Evolutionary conservation across 352 stramenopile species (phyloP).

Genomic region (Globisporangium cederbergense): DNA sequence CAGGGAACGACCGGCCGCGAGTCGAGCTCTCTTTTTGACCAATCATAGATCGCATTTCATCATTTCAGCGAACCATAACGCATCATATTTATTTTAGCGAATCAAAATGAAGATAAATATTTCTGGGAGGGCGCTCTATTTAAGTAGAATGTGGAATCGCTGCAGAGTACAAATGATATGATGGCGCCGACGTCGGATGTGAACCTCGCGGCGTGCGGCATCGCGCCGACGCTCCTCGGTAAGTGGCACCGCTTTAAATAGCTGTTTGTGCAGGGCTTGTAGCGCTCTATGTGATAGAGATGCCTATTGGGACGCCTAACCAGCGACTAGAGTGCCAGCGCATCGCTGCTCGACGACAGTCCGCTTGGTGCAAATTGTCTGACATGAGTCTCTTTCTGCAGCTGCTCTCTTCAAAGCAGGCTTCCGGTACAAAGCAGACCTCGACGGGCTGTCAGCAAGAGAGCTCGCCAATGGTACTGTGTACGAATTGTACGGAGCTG

Average conservation of each 20-base stretch:
- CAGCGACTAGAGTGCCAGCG: background rate
- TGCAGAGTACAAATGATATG: constrained; percentile 12
- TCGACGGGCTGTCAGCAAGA: constrained; percentile 43
- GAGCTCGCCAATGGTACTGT: constrained; percentile 51
- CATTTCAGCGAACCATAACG: background rate
- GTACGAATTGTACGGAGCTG: background rate
- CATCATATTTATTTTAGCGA: constrained; percentile 24
- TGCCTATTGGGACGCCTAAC: background rate
- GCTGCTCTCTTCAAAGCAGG: constrained; percentile 55
- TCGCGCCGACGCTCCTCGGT: constrained; percentile 63
- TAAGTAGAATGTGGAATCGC: background rate
- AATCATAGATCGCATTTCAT: background rate
- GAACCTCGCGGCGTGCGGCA: constrained; percentile 44
- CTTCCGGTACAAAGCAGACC: constrained; percentile 55
- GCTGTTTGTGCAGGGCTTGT: background rate
- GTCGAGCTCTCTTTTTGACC: constrained; percentile 15
- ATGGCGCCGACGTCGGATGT: constrained; percentile 24
- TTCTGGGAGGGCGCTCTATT: constrained; percentile 5
- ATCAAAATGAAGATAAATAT: constrained; percentile 17
- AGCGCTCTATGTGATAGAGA: background rate
- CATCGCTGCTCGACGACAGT: background rate
- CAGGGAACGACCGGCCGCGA: constrained; percentile 40
- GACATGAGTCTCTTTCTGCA: constrained; percentile 14
- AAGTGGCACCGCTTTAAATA: background rate
- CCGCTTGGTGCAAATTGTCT: background rate